These are phyloP conservation scores for Fusarium heterosporum DNA, from an alignment of 2,329 filamentous ascomycete genomes.

Conservation along the genomic window DNA sequence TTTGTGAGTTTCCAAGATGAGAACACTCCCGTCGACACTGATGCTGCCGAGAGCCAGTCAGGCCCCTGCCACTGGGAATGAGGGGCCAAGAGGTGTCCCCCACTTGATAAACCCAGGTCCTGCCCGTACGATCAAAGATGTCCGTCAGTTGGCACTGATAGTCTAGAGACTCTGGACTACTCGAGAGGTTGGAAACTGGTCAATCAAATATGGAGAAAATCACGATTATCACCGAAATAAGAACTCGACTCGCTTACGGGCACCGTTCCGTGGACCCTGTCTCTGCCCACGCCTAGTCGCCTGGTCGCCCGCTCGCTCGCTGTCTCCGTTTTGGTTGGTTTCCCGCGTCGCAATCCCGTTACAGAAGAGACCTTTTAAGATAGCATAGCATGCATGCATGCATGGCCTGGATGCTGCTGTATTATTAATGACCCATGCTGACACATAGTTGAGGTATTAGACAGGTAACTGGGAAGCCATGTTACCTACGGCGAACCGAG, in stretches of 20 bases:
- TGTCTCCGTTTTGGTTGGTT: background rate
- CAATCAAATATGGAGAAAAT: constrained; percentile 21
- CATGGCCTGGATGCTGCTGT: background rate
- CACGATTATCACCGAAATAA: constrained; percentile 13
- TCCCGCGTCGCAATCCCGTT: background rate
- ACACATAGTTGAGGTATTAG: constrained; percentile 20
- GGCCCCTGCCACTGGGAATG: constrained; percentile 15
- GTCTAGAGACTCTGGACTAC: no score
- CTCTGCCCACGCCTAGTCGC: no score
- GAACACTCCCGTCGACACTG: constrained; percentile 22
- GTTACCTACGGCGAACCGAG: no score
- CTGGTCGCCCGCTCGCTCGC: background rate
- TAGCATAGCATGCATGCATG: background rate
- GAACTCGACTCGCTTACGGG: constrained; percentile 27
- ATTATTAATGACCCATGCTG: constrained; percentile 7
- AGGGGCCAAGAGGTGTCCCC: constrained; percentile 9
- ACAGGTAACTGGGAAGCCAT: background rate
- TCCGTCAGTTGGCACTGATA: constrained; percentile 15
- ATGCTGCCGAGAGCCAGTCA: constrained; percentile 25
- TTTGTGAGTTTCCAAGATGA: constrained; percentile 30
- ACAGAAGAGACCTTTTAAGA: background rate
- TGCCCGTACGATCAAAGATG: constrained; percentile 1
- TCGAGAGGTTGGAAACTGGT: no score
- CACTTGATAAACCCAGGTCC: constrained; percentile 9
- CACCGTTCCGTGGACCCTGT: constrained; percentile 25